Evolutionary conservation across 1,139 yeast genomes (phyloP), one percentile per base, ranked within the genome.

Genomic region (Candida dubliniensis): DNA sequence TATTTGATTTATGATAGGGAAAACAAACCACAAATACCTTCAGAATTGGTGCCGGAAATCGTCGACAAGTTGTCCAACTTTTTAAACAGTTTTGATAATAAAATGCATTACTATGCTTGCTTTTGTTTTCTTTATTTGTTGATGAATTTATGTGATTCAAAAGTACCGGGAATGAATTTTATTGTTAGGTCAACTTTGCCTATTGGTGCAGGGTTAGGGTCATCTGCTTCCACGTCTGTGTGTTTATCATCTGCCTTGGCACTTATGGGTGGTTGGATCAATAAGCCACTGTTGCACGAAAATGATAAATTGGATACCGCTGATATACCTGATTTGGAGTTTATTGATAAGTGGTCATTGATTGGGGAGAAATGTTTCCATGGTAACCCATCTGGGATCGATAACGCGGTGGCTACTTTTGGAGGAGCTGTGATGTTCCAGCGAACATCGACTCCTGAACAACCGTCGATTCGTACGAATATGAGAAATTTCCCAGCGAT

Each of bases 301-400:
- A 49, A 57, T 24, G 73, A 67, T 3, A 61, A 63, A 33, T 64
- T 66, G n/a, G 47, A 58, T n/a, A 54, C 65, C 6, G 59, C 63
- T 31, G 75, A 74, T 35, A 64, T 66, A 15, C 55, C 60, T 4
- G 84, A 79, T 43, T 75, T 85, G 34, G 72, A 76, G 8, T 77
- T 82, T 53, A 82, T 93, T 48, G 93, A 93, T 55, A 66, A 74
- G 7, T 91, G 97, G 96, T 84, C 98, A 0, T 84, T 86, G 51
- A 74, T 91, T 69, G 98, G 98, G 33, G 99, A 93, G 64, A 86
- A 86, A 58, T 89, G 97, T 61, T 87, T 90, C 57, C 98, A 93
- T 60, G 99, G 99, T 1, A 91, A 87, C 54, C 99, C 99, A 9
- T 85, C 95, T 15, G 99, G 99, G 12, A 90, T 95, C 44, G 99